A percentile compares a stretch with the other conserved stretches of the same genome.
Conservation (phyloP, 2,329 filamentous ascomycete species). For the Cladosporium oxysporum region DNA sequence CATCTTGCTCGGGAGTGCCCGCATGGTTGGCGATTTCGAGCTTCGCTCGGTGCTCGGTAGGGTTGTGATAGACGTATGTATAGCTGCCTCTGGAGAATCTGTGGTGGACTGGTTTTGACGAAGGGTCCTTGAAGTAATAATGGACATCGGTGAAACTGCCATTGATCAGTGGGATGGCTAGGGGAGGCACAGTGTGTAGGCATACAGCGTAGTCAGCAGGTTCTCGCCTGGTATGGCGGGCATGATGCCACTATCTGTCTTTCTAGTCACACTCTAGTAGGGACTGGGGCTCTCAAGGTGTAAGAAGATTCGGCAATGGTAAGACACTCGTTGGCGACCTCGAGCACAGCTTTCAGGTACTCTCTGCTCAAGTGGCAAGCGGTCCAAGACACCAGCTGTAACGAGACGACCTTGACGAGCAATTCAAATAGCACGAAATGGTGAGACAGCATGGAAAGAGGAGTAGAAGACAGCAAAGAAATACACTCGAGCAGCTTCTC, state of each 20-base stretch:
- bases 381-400: conserved; percentile 22
- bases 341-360: conserved; percentile 32
- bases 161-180: background rate
- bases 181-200: background rate
- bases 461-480: background rate
- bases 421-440: conserved; percentile 20
- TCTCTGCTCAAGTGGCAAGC: conserved; percentile 23
- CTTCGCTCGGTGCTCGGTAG: conserved; percentile 65
- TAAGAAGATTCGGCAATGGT: conserved; percentile 31
- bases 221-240: conserved; percentile 51
- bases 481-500: background rate
- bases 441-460: conserved; percentile 17
- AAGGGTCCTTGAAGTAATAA: conserved; percentile 73
- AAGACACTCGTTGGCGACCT: conserved; percentile 33
- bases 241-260: conserved; percentile 37
- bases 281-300: conserved; percentile 18
- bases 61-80: conserved; percentile 77
- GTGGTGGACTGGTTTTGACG: conserved; percentile 70
- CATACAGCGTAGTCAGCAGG: conserved; percentile 51
- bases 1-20: conserved; percentile 75
- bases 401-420: conserved; percentile 23
- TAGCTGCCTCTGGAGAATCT: conserved; percentile 80
- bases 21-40: conserved; percentile 76
- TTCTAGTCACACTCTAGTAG: conserved; percentile 18
- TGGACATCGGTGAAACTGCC: conserved; percentile 76